These are phyloP conservation scores for Chrysosporium keratinophilum DNA, from an alignment of 2,329 filamentous ascomycete species.

Conservation along the genomic window DNA sequence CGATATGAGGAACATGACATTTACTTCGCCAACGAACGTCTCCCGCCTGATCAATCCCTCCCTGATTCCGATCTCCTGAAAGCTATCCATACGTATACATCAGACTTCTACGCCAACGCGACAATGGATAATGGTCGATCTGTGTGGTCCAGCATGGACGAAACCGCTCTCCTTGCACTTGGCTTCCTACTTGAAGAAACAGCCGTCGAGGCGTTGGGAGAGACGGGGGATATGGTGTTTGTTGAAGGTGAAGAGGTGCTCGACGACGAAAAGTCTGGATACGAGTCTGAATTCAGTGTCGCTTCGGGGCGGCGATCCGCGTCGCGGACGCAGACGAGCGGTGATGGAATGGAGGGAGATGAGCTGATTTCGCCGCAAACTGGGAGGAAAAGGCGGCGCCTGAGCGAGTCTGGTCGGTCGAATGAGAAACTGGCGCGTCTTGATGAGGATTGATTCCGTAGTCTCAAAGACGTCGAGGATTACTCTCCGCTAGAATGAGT, in stretches of 20 bases:
- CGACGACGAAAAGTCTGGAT: conserved; percentile 17
- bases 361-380: neutral
- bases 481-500: too few relatives aligned
- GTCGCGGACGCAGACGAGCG: neutral
- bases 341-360: neutral
- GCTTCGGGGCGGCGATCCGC: conserved; percentile 1
- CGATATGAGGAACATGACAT: conserved; percentile 46
- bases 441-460: neutral
- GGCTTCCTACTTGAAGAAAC: conserved; percentile 53
- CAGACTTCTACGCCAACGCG: conserved; percentile 43
- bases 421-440: neutral
- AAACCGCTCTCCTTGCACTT: conserved; percentile 51
- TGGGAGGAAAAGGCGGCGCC: conserved; percentile 5
- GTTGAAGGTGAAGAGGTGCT: conserved; percentile 38
- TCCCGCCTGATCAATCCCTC: conserved; percentile 34
- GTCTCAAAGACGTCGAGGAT: neutral
- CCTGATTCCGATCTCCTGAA: conserved; percentile 49
- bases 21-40: conserved; percentile 44
- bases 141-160: conserved; percentile 48
- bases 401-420: conserved; percentile 8
- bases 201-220: conserved; percentile 41
- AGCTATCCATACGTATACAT: conserved; percentile 47
- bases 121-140: conserved; percentile 26
- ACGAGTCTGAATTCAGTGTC: neutral
- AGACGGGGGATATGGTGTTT: conserved; percentile 50